phyloP scores from a whole-genome alignment of 768 basidiomycete genomes.

The Roridomyces roridus region DNA sequence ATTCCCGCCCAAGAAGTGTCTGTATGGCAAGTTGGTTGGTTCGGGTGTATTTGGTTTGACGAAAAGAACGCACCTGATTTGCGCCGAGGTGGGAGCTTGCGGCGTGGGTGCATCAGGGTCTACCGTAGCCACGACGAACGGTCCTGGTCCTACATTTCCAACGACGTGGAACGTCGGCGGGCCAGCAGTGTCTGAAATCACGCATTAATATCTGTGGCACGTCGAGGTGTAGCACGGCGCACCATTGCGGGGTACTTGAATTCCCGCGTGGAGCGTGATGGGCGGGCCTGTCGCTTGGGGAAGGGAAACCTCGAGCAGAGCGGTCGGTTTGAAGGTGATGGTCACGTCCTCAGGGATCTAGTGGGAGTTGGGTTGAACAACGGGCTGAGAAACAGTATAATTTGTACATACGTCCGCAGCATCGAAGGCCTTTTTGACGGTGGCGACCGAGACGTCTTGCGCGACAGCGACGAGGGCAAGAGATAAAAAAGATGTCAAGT shows the following conservation, averaged over 20 bases:
- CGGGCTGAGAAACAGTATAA: background rate
- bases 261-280: slow-evolving; percentile 34
- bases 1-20: slow-evolving; percentile 53
- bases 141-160: slow-evolving; percentile 36
- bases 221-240: background rate
- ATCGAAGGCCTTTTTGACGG: slow-evolving; percentile 14
- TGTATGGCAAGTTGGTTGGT: no score
- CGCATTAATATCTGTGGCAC: background rate
- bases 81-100: slow-evolving; percentile 44
- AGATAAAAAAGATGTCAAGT: background rate
- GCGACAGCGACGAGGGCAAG: slow-evolving; percentile 9
- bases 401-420: slow-evolving; percentile 10
- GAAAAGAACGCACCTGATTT: slow-evolving; percentile 37
- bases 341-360: slow-evolving; percentile 30
- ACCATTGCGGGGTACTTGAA: slow-evolving; percentile 26
- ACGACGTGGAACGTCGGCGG: slow-evolving; percentile 41
- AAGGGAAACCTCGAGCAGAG: slow-evolving; percentile 34
- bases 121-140: slow-evolving; percentile 53
- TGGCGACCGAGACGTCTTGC: slow-evolving; percentile 17
- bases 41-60: no score
- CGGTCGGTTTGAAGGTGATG: slow-evolving; percentile 30
- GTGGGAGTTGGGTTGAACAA: background rate
- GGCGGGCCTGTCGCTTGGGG: slow-evolving; percentile 27
- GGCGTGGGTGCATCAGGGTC: slow-evolving; percentile 63
- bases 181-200: slow-evolving; percentile 40